Conservation (phyloP, 2,329 filamentous ascomycete species). For the Aspergillus sp. region DNA sequence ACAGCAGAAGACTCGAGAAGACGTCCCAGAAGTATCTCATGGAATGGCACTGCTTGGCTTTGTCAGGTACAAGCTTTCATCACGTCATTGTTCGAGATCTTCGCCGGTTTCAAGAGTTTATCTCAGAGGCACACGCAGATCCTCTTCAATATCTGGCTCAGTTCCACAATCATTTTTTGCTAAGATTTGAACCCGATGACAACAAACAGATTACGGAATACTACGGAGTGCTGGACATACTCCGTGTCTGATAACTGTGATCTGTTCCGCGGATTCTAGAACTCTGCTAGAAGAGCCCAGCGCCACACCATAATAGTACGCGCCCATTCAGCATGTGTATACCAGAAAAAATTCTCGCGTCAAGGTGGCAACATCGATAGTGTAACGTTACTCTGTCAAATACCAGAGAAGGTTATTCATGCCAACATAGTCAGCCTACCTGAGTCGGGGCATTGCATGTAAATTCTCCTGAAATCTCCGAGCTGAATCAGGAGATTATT, state of each 20-base stretch:
- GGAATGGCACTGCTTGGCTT: neutral
- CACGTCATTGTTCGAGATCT: slow-evolving; percentile 7
- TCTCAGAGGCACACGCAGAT: slow-evolving; percentile 4
- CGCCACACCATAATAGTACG: neutral
- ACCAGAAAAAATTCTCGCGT: neutral
- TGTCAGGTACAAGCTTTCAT: neutral
- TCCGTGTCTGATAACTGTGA: neutral
- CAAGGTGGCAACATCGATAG: slow-evolving; percentile 9
- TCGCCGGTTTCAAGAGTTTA: slow-evolving; percentile 1
- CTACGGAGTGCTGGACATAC: neutral
- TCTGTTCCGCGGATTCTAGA: neutral
- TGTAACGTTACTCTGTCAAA: slow-evolving; percentile 14
- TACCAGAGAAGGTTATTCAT: neutral
- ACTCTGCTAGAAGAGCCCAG: neutral
- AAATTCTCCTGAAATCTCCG: slow-evolving; percentile 1
- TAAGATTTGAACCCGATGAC: neutral
- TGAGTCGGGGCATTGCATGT: neutral
- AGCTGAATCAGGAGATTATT: neutral
- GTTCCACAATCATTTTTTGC: neutral
- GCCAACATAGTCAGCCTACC: neutral
- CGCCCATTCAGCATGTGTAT: neutral
- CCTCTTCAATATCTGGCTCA: neutral
- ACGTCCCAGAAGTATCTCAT: neutral
- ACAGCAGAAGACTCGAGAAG: slow-evolving; percentile 8
- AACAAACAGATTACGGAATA: neutral